phyloP scores from a whole-genome alignment of 1,139 yeast species.

The Pichia sp. region DNA sequence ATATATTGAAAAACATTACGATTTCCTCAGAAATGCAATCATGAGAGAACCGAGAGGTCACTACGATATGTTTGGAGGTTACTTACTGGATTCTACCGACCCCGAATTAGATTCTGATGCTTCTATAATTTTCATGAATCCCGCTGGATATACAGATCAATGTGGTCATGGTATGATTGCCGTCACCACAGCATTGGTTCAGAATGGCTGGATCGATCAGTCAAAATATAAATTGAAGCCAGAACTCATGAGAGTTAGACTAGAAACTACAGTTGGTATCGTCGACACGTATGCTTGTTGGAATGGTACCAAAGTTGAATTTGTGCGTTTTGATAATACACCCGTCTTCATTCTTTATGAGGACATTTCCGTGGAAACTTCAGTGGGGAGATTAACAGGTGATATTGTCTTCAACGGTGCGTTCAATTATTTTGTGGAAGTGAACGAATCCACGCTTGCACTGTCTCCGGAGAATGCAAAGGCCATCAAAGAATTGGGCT shows the following conservation, averaged over 20 bases:
- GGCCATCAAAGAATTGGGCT: constrained; percentile 15
- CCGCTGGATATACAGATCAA: constrained; percentile 24
- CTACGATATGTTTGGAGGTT: constrained; percentile 25
- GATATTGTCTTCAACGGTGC: constrained; percentile 25
- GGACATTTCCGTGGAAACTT: constrained; percentile 15
- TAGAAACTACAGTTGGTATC: constrained; percentile 22
- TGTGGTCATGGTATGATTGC: constrained; percentile 26
- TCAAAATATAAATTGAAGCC: constrained; percentile 16
- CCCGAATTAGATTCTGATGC: constrained; percentile 17
- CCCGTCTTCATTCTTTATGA: constrained; percentile 19
- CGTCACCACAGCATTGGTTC: constrained; percentile 17
- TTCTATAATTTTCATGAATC: constrained; percentile 21
- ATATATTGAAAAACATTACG: constrained; percentile 17
- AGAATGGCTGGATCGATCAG: constrained; percentile 17
- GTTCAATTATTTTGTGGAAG: constrained; percentile 20
- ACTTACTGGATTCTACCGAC: constrained; percentile 16
- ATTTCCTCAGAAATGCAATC: constrained; percentile 19
- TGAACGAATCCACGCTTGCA: constrained; percentile 8
- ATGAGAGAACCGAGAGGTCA: constrained; percentile 26
- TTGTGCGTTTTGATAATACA: constrained; percentile 20
- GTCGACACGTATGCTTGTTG: constrained; percentile 19
- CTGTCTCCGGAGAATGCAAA: constrained; percentile 17
- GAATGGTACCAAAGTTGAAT: constrained; percentile 20
- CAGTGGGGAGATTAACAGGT: constrained; percentile 19
- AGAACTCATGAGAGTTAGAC: constrained; percentile 12